Evolutionary conservation across 2,329 filamentous ascomycete genomes (phyloP).

Genomic region (Cryphonectria naterciae): DNA sequence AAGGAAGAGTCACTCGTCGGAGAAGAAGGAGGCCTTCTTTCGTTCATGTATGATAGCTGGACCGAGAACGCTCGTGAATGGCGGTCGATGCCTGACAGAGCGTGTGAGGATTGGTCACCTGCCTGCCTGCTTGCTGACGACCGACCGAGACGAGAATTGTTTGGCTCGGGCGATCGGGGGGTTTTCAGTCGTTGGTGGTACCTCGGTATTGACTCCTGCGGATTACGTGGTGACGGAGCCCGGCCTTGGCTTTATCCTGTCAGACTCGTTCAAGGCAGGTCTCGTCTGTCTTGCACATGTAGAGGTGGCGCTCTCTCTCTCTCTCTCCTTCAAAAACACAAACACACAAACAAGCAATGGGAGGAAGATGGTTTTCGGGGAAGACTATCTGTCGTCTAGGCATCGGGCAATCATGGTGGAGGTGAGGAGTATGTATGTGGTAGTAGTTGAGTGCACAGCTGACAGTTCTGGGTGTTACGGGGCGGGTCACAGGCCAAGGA

Average conservation of each 20-base stretch:
- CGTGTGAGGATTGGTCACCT: not conserved
- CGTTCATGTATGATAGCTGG: not conserved
- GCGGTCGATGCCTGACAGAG: not conserved
- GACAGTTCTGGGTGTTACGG: not conserved
- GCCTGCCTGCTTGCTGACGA: not conserved
- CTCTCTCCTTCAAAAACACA: not conserved
- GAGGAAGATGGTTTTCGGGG: not conserved
- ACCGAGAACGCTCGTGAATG: no score
- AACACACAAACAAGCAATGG: not conserved
- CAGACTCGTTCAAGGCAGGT: not conserved
- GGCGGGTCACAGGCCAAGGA: not conserved
- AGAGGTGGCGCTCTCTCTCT: not conserved
- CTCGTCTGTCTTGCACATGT: not conserved
- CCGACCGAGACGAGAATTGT: not conserved
- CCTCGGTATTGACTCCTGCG: constrained; percentile 5
- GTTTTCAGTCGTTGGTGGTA: not conserved
- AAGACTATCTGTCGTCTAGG: not conserved
- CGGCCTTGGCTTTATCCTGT: not conserved
- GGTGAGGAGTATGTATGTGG: not conserved
- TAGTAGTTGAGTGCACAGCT: not conserved
- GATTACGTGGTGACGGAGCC: not conserved
- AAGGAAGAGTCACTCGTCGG: not conserved
- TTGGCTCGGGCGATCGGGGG: not conserved
- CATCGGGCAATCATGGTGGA: not conserved
- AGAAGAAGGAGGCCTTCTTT: not conserved